A percentile compares a stretch with the other conserved stretches of the same genome.
Evolutionary conservation across 2,329 filamentous ascomycete species (phyloP).

Genomic region (Tolypocladium tundrense): DNA sequence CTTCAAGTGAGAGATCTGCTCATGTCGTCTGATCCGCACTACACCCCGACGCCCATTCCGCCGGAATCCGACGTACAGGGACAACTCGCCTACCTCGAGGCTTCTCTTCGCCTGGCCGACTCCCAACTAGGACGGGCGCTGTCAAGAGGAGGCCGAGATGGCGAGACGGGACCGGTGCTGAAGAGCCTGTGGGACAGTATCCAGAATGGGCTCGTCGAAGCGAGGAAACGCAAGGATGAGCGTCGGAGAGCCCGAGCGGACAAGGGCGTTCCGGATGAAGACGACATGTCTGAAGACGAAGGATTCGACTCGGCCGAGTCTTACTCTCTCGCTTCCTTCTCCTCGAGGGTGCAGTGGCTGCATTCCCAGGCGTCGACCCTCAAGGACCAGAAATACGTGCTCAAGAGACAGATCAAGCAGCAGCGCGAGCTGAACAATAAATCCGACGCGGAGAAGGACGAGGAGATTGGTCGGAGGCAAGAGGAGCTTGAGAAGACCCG

Average conservation of each 20-base stretch:
- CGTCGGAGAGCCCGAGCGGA: slow-evolving; percentile 41
- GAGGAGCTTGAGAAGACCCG: slow-evolving; percentile 42
- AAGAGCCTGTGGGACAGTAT: slow-evolving; percentile 48
- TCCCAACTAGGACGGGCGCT: slow-evolving; percentile 28
- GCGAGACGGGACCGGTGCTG: slow-evolving; percentile 47
- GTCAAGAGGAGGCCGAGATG: slow-evolving; percentile 20
- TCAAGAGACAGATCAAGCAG: slow-evolving; percentile 89
- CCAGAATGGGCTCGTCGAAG: slow-evolving; percentile 38
- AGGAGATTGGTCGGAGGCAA: slow-evolving; percentile 48
- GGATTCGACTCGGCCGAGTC: slow-evolving; percentile 44
- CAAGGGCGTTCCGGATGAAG: slow-evolving; percentile 47
- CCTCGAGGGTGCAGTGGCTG: slow-evolving; percentile 66
- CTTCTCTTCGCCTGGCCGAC: slow-evolving; percentile 43
- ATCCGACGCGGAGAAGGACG: slow-evolving; percentile 62
- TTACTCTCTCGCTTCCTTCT: slow-evolving; percentile 69
- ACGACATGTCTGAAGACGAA: slow-evolving; percentile 54
- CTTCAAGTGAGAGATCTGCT: slow-evolving; percentile 52
- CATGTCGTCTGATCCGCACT: slow-evolving; percentile 31
- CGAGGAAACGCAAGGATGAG: slow-evolving; percentile 42
- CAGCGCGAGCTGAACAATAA: slow-evolving; percentile 88
- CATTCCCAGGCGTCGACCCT: slow-evolving; percentile 67
- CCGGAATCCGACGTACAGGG: slow-evolving; percentile 49
- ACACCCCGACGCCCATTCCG: slow-evolving; percentile 48
- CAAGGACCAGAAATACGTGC: slow-evolving; percentile 78
- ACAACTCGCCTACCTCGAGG: slow-evolving; percentile 59